Percentiles rank a stretch among this genome's conserved stretches.
These are phyloP conservation scores for Orobanche coerulescens DNA, from an alignment of 257 asterid genomes.

Conservation along the genomic window DNA sequence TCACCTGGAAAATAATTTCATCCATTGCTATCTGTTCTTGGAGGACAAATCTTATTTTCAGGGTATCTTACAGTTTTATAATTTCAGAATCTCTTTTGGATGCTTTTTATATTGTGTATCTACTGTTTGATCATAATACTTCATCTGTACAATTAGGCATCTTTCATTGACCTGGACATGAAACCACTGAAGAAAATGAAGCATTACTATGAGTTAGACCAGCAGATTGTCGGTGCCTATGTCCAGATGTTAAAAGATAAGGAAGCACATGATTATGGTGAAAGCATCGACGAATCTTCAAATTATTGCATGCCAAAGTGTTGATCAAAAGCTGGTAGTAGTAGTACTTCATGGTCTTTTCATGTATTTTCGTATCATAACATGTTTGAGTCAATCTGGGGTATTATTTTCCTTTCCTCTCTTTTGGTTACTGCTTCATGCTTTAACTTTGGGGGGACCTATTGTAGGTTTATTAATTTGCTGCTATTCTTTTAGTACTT, in stretches of 20 bases:
- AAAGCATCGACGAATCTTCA: conserved; percentile 24
- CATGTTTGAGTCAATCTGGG: neutral
- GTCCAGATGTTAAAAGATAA: conserved; percentile 38
- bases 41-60: neutral
- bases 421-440: neutral
- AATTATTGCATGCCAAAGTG: conserved; percentile 10
- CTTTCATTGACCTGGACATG: conserved; percentile 92
- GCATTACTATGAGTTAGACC: conserved; percentile 76
- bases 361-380: neutral
- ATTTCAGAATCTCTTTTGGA: neutral
- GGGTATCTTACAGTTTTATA: neutral
- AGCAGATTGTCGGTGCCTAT: conserved; percentile 58
- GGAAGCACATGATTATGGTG: conserved; percentile 24
- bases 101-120: conserved; percentile 9
- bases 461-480: neutral
- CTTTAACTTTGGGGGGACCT: neutral
- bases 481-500: neutral
- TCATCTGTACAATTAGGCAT: conserved; percentile 39
- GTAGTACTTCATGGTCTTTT: neutral
- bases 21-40: neutral
- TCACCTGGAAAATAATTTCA: conserved; percentile 4
- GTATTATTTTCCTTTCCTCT: neutral
- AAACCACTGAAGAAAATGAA: conserved; percentile 77
- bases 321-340: conserved; percentile 21
- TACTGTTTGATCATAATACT: conserved; percentile 16